phyloP scores from a whole-genome alignment of 2,329 filamentous ascomycete species.

The Bipolaris oryzae region DNA sequence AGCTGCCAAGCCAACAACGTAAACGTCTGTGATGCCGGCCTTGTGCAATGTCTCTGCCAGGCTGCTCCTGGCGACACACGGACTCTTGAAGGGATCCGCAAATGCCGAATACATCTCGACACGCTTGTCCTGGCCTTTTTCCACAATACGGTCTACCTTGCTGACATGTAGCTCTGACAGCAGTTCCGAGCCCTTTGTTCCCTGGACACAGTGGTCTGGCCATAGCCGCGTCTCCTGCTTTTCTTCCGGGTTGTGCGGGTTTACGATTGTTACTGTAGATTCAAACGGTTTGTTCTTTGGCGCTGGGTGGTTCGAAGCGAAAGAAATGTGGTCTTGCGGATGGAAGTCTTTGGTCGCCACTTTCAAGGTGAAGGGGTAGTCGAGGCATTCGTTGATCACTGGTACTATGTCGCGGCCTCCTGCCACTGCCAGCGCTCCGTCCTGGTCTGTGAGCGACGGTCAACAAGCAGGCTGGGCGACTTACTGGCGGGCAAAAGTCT shows the following conservation, averaged over 20 bases:
- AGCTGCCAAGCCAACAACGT: conserved; percentile 81
- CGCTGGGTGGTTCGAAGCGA: conserved; percentile 75
- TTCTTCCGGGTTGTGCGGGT: conserved; percentile 68
- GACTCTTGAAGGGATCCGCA: conserved; percentile 73
- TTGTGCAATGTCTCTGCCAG: conserved; percentile 64
- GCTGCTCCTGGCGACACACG: conserved; percentile 64
- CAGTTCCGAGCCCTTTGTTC: conserved; percentile 72
- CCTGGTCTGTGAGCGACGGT: conserved; percentile 56
- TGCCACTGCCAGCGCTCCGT: conserved; percentile 82
- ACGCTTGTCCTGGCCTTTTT: conserved; percentile 75
- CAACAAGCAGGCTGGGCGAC: conserved; percentile 32
- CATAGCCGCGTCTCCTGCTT: conserved; percentile 74
- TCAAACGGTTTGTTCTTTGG: conserved; percentile 71
- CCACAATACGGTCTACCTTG: conserved; percentile 69
- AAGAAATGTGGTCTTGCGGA: conserved; percentile 82
- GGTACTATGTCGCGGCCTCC: conserved; percentile 72
- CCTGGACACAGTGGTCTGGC: conserved; percentile 88
- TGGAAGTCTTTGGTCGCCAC: conserved; percentile 95
- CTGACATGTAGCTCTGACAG: conserved; percentile 70
- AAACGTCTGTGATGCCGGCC: conserved; percentile 74
- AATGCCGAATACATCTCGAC: conserved; percentile 97
- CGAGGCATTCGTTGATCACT: conserved; percentile 75
- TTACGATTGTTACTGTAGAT: conserved; percentile 67
- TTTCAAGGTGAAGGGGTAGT: conserved; percentile 71
- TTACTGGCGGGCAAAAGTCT: conserved; percentile 90